Evolutionary conservation across 345 rosid species (phyloP), one percentile per base, ranked within the genome.

Genomic region (Ceriops decandra): DNA sequence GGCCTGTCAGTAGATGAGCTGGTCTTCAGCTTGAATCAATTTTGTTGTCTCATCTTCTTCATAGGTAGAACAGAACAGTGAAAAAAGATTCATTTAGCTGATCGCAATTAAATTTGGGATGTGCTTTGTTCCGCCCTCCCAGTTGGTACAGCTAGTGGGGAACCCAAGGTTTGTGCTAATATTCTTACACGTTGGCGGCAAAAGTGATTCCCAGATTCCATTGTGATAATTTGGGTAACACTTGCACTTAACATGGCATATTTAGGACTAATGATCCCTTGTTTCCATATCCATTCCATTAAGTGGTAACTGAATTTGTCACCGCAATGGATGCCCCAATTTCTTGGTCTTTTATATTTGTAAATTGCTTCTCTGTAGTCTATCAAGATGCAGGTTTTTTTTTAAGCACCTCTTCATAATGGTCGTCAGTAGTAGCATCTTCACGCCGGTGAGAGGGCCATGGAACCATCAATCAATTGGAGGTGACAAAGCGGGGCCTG

Each of bases 121-220:
- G 90, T 79, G 15, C 77, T 91, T 47, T 80, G 85, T 7, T 88
- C 95, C 63, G 95, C 97, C 5, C 67, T 93, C 57, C 96, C 99
- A 0, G 96, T 91, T 9, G 97, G 99, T 76, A 93, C 95, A 4
- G 96, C 88, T 52, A 91, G 95, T 16, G 90, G 98, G 32, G 96
- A 95, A n/a, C 98, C 98, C 46, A 93, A 93, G 87, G 96, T 69
- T 56, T 68, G 66, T 19, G 7, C 35, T 22, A 32, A 6, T 52
- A 15, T 24, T 59, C 24, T 16, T 3, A 26, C 6, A 27, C 16
- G 36, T 36, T 22, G 35, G 5, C 13, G 11, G 6, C 13, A 15
- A 27, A 21, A 33, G 13, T 0, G 35, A 42, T 57, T 68, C 16
- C 35, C 9, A 6, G 52, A 20, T 31, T 19, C 16, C 36, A 56